These are phyloP conservation scores for Ganoderma lucidum DNA, from an alignment of 1,284 basidiomycete species.

Conservation along the genomic window DNA sequence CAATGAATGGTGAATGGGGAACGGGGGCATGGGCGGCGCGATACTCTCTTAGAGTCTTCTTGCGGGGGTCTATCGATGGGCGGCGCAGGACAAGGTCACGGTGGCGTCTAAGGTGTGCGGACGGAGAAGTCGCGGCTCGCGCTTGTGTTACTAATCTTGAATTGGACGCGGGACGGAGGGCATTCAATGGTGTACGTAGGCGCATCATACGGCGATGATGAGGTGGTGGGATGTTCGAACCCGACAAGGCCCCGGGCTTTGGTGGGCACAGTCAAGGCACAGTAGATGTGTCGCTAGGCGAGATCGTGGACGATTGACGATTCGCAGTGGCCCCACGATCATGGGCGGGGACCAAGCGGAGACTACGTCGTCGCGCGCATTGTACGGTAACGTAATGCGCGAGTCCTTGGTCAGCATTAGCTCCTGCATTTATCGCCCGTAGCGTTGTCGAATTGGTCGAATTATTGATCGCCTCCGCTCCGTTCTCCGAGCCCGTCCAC, in stretches of 20 bases:
- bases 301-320: not conserved
- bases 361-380: not conserved
- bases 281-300: not conserved
- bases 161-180: not conserved
- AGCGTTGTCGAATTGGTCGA: not conserved
- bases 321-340: not conserved
- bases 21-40: not conserved
- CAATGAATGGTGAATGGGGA: not conserved
- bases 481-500: not conserved
- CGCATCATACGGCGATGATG: not conserved
- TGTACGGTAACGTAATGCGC: constrained; percentile 2
- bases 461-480: not conserved
- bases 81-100: not conserved
- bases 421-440: not conserved
- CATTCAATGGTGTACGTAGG: not conserved
- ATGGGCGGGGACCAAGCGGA: not conserved
- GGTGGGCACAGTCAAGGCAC: not conserved
- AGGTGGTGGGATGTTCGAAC: not conserved
- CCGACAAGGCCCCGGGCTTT: not conserved
- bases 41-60: not conserved
- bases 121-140: not conserved
- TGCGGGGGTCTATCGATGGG: not conserved
- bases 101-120: not conserved
- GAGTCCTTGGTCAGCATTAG: not conserved
- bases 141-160: constrained; percentile 1